Percentiles rank a stretch among this genome's conserved stretches.
These are phyloP conservation scores for Emmonsiellopsis sp. DNA, from an alignment of 2,329 filamentous ascomycete species.

Conservation along the genomic window DNA sequence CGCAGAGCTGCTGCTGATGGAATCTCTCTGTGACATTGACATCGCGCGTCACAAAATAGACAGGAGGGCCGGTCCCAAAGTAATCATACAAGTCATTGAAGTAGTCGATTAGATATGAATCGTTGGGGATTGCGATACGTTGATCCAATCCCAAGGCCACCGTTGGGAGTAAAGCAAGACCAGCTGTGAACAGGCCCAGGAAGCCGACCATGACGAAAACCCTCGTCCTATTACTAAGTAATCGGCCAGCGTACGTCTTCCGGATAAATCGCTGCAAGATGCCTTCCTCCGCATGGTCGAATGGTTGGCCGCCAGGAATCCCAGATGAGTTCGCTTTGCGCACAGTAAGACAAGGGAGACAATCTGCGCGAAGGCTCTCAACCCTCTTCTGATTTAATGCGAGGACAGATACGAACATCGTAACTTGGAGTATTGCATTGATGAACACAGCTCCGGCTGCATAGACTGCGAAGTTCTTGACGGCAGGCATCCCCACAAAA, in stretches of 20 bases:
- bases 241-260: constrained; percentile 71
- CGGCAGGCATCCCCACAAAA: constrained; percentile 95
- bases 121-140: constrained; percentile 83
- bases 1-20: constrained; percentile 80
- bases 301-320: constrained; percentile 55
- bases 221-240: constrained; percentile 75
- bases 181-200: constrained; percentile 76
- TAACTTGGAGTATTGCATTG: constrained; percentile 93
- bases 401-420: constrained; percentile 90
- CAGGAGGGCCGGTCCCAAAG: constrained; percentile 80
- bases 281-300: constrained; percentile 75
- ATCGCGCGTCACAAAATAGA: constrained; percentile 86
- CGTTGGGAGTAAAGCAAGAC: constrained; percentile 71
- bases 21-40: constrained; percentile 66
- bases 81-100: constrained; percentile 95
- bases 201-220: constrained; percentile 68
- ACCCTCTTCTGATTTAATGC: constrained; percentile 85
- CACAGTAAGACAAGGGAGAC: constrained; percentile 80
- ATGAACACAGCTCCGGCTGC: constrained; percentile 93
- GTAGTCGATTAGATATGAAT: constrained; percentile 90
- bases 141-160: constrained; percentile 87
- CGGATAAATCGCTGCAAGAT: constrained; percentile 78
- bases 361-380: constrained; percentile 80
- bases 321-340: constrained; percentile 60
- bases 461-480: constrained; percentile 94